These are phyloP conservation scores for Globisporangium spinosum DNA, from an alignment of 352 stramenopile species.

Conservation along the genomic window DNA sequence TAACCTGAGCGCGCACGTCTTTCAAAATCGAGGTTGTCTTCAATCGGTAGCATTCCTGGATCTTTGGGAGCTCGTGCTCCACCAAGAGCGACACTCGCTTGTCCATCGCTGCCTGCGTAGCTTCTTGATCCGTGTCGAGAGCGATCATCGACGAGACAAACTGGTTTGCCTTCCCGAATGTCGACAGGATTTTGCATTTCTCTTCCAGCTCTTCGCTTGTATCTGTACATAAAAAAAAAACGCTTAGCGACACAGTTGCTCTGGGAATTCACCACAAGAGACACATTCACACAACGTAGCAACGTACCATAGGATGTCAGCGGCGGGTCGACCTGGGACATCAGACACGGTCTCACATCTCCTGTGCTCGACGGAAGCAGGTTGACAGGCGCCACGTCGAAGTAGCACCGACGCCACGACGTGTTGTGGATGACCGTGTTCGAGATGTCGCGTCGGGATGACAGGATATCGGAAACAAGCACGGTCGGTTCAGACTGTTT, in stretches of 20 bases:
- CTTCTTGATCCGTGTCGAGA: slow-evolving; percentile 12
- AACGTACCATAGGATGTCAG: slow-evolving; percentile 39
- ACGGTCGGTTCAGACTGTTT: slow-evolving; percentile 17
- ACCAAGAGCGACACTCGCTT: slow-evolving; percentile 36
- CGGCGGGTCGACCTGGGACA: slow-evolving; percentile 30
- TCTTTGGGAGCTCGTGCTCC: slow-evolving; percentile 39
- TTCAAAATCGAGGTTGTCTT: slow-evolving; percentile 48
- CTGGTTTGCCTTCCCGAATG: slow-evolving; percentile 41
- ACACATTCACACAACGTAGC: neutral
- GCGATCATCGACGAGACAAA: slow-evolving; percentile 22
- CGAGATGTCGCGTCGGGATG: slow-evolving; percentile 23
- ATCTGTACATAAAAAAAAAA: slow-evolving; percentile 28
- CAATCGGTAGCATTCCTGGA: slow-evolving; percentile 43
- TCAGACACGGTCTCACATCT: slow-evolving; percentile 15
- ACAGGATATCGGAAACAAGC: slow-evolving; percentile 31
- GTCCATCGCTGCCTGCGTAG: slow-evolving; percentile 49
- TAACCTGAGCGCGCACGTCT: slow-evolving; percentile 33
- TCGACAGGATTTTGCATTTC: slow-evolving; percentile 43
- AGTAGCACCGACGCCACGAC: slow-evolving; percentile 39
- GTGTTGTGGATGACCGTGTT: slow-evolving; percentile 49
- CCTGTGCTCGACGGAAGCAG: slow-evolving; percentile 26
- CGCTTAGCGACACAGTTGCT: neutral
- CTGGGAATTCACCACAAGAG: neutral
- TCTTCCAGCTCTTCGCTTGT: slow-evolving; percentile 32
- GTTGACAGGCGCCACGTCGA: slow-evolving; percentile 32